Conservation (phyloP, 1,139 yeast species). For the Hanseniaspora gamundiae region DNA sequence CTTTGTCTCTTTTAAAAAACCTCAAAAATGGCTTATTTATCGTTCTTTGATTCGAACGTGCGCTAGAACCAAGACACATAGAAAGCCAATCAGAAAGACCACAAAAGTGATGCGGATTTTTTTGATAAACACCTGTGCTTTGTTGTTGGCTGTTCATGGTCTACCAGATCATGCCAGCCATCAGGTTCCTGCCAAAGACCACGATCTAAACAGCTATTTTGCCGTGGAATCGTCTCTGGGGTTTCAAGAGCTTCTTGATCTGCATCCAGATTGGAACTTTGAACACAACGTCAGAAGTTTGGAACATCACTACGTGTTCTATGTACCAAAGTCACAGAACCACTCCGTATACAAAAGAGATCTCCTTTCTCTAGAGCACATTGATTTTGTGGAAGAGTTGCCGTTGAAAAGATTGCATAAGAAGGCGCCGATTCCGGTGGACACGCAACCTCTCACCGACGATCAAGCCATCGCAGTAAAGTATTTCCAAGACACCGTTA, state of each 20-base stretch:
- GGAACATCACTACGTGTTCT: constrained; percentile 51
- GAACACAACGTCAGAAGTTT: constrained; percentile 52
- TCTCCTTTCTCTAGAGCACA: constrained; percentile 16
- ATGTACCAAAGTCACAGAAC: constrained; percentile 22
- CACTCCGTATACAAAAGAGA: constrained; percentile 17
- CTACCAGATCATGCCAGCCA: neutral
- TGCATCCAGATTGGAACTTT: constrained; percentile 34
- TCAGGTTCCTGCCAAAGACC: constrained; percentile 26
- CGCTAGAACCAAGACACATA: too few relatives aligned
- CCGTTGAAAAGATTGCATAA: constrained; percentile 36
- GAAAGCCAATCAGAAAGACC: too few relatives aligned
- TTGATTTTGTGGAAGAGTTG: constrained; percentile 39
- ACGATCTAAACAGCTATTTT: constrained; percentile 34
- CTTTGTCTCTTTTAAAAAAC: too few relatives aligned
- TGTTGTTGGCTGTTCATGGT: neutral
- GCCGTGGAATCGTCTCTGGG: constrained; percentile 35
- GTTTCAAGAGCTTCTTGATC: constrained; percentile 26
- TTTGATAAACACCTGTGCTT: too few relatives aligned
- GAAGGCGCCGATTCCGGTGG: constrained; percentile 32
- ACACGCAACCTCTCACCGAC: constrained; percentile 3
- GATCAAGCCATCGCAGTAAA: constrained; percentile 14
- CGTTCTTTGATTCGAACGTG: too few relatives aligned
- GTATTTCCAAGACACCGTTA: constrained; percentile 15
- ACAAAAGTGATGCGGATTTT: too few relatives aligned
- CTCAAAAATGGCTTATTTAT: too few relatives aligned